These are phyloP conservation scores for Mycena olivaceomarginata DNA, from an alignment of 768 basidiomycete genomes.

Conservation along the genomic window DNA sequence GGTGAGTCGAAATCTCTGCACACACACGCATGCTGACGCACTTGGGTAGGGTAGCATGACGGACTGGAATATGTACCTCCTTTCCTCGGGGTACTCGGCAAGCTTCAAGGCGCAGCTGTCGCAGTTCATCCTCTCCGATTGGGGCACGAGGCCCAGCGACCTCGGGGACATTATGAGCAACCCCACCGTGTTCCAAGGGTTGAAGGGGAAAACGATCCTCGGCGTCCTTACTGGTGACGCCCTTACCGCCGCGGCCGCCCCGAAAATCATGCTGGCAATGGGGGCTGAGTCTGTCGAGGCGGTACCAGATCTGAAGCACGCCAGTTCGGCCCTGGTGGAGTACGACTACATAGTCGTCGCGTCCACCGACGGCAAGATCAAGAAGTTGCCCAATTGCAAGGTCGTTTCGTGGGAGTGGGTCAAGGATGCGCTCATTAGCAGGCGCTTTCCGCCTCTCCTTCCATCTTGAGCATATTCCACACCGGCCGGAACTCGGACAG, in stretches of 20 bases:
- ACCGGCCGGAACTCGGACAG: neutral
- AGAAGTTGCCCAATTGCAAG: conserved; percentile 51
- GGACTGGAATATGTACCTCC: conserved; percentile 80
- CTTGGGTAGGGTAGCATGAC: conserved; percentile 47
- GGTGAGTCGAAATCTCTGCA: conserved; percentile 48
- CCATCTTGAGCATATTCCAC: neutral
- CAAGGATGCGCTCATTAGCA: conserved; percentile 62
- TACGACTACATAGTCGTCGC: conserved; percentile 83
- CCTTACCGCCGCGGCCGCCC: conserved; percentile 68
- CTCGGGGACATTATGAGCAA: conserved; percentile 77
- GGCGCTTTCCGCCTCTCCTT: conserved; percentile 5
- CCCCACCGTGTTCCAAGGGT: conserved; percentile 73
- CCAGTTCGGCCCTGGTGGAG: conserved; percentile 55
- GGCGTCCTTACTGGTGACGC: conserved; percentile 30
- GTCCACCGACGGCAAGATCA: conserved; percentile 59
- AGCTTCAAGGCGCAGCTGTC: conserved; percentile 57
- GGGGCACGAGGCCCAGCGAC: conserved; percentile 70
- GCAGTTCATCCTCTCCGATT: conserved; percentile 69
- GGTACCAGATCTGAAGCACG: conserved; percentile 67
- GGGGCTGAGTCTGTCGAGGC: conserved; percentile 85
- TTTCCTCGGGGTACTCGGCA: conserved; percentile 75
- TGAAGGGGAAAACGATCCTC: conserved; percentile 73
- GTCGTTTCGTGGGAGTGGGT: conserved; percentile 82
- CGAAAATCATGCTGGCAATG: conserved; percentile 85
- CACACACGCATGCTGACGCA: conserved; percentile 12